phyloP scores from a whole-genome alignment of 345 rosid species.

The Hibiscus mutabilis region DNA sequence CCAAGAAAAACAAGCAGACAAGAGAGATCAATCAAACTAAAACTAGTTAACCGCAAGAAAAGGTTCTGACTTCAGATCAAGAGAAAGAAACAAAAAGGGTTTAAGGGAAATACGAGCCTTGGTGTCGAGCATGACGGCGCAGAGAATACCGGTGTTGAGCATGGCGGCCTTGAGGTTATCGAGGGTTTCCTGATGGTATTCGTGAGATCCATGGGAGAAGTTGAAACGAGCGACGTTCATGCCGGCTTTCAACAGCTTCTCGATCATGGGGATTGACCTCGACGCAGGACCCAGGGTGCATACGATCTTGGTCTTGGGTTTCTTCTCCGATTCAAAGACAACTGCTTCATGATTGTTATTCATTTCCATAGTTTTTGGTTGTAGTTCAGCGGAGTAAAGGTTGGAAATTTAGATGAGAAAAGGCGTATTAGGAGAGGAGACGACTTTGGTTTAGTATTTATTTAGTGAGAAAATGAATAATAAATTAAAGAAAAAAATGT shows the following conservation, averaged over 20 bases:
- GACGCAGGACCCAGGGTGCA: conserved; percentile 93
- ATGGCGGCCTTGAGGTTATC: conserved; percentile 76
- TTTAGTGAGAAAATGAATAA: not conserved
- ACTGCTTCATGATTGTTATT: not conserved
- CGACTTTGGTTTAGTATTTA: not conserved
- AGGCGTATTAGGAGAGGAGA: not conserved
- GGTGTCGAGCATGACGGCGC: conserved; percentile 98
- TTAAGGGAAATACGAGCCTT: conserved; percentile 33
- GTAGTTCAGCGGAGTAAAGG: not conserved
- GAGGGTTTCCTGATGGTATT: conserved; percentile 88
- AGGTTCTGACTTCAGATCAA: not conserved
- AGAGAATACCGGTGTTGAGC: conserved; percentile 79
- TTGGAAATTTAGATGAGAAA: not conserved
- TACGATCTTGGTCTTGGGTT: conserved; percentile 88
- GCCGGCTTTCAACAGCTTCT: conserved; percentile 82
- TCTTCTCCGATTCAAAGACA: conserved; percentile 30
- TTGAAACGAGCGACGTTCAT: conserved; percentile 99
- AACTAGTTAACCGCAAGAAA: too few relatives aligned
- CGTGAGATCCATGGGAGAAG: conserved; percentile 96
- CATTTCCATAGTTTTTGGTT: not conserved
- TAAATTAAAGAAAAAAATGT: not conserved
- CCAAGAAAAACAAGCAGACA: not conserved
- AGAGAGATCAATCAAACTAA: not conserved
- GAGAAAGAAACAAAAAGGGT: not conserved
- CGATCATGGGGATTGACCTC: conserved; percentile 67